Percentiles rank a stretch among this genome's conserved stretches.
Conservation (phyloP, 768 basidiomycete genomes). For the Crepidotus variabilis region DNA sequence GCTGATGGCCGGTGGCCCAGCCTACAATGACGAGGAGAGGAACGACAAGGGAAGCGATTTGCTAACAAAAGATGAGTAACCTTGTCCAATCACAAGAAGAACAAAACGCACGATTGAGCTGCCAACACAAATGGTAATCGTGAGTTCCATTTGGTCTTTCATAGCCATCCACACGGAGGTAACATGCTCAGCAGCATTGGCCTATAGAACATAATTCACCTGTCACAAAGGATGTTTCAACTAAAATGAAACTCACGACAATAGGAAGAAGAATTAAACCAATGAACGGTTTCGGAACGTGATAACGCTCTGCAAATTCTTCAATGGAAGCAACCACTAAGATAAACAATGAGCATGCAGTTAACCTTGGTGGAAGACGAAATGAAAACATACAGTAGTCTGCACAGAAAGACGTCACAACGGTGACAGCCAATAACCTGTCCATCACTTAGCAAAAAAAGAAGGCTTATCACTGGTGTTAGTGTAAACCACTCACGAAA, state of each 20-base stretch:
- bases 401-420: conserved; percentile 85
- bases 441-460: neutral
- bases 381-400: conserved; percentile 62
- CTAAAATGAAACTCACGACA: conserved; percentile 49
- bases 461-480: neutral
- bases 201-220: conserved; percentile 29
- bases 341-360: neutral
- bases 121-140: conserved; percentile 77
- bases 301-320: conserved; percentile 78
- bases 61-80: conserved; percentile 35
- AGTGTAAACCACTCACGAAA: conserved; percentile 37
- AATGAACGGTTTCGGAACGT: conserved; percentile 82
- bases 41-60: conserved; percentile 85
- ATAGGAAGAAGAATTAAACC: conserved; percentile 85
- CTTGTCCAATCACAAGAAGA: neutral
- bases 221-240: neutral
- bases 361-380: neutral
- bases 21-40: conserved; percentile 86
- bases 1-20: conserved; percentile 72
- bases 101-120: conserved; percentile 66
- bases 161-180: conserved; percentile 88
- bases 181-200: conserved; percentile 84
- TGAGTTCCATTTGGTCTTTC: conserved; percentile 60
- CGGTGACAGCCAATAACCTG: conserved; percentile 69
- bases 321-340: conserved; percentile 90